Base-by-base conservation (phyloP, 2,329 filamentous ascomycete species). In the Neurospora sp. region DNA sequence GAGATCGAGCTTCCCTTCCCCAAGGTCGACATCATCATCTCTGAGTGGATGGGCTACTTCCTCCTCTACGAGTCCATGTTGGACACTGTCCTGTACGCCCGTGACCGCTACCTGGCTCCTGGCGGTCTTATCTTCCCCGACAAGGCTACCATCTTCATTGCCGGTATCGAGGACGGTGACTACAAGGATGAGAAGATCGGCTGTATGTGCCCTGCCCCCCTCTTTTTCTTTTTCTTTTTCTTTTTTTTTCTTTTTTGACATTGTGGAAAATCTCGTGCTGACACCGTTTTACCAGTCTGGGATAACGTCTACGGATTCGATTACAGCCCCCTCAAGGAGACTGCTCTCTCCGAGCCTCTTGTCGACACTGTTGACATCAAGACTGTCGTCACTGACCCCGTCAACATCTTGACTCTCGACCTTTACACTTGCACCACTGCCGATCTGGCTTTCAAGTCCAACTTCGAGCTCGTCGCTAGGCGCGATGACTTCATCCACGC, bases 111-210 rank as follows among this genome's bases (percentile, higher is more conserved):
- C 82, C 89, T 99, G 72, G 85, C 84, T 73, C 90, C 92, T 79
- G 92, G 92, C 75, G 95, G 95, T 73, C 85, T 97, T 77, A 98
- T 99, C 82, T 98, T 98, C 87, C 96, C 96, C 23, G 96, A 99
- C 84, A 98, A 97, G 88, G 96, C 96, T 68, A 97, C 93, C 77
- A 97, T 99, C 80, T 97, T 93, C 83, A 89, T 97, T 81, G 96
- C 93, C 71, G 96, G 92, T 78, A 99, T 99, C 73, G 96, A 99
- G 84, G 96, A 99, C 78, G 96, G 96, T 74, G 96, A 99, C 73
- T 99, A 99, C 88, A 98, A 98, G 87, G 95, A 98, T 74, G 96
- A 99, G 85, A 99, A 99, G 87, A 99, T 99, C 78, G 95, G 94
- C 82, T 99, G 95, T 98, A 82, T 84, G 93, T 82, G 37, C n/a